A percentile compares a stretch with the other conserved stretches of the same genome.
phyloP scores from a whole-genome alignment of 805 yeast species.

The Pichia phayaonensis region DNA sequence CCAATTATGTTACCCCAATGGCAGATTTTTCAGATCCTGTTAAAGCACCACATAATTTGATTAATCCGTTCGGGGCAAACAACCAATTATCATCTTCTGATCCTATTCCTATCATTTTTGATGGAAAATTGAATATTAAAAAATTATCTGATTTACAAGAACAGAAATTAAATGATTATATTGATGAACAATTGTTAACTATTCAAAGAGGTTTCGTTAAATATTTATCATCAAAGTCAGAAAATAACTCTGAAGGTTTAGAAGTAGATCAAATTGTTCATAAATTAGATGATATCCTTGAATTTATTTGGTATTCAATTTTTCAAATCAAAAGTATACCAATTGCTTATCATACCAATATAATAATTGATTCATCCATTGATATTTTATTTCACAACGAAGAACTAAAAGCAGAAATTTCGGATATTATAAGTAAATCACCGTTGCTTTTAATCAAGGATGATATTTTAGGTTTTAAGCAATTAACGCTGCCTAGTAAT shows the following conservation, averaged over 20 bases:
- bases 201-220: constrained; percentile 49
- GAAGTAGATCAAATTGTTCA: constrained; percentile 29
- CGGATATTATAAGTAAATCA: not conserved
- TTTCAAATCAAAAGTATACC: constrained; percentile 26
- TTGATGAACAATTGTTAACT: constrained; percentile 45
- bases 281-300: constrained; percentile 43
- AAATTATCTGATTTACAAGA: constrained; percentile 43
- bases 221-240: constrained; percentile 25
- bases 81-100: constrained; percentile 17
- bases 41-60: constrained; percentile 15
- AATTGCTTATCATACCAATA: constrained; percentile 20
- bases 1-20: constrained; percentile 5
- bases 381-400: not conserved
- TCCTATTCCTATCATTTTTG: constrained; percentile 15
- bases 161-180: constrained; percentile 43
- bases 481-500: constrained; percentile 4
- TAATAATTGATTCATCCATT: constrained; percentile 2
- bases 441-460: not conserved
- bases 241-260: constrained; percentile 11
- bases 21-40: constrained; percentile 18
- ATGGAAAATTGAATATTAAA: not conserved
- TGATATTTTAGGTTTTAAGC: not conserved
- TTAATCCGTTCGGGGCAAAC: constrained; percentile 27
- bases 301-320: constrained; percentile 58
- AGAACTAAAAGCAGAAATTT: not conserved